phyloP scores from a whole-genome alignment of 1,139 yeast genomes.

The Sugiyamaella xylanicola region DNA sequence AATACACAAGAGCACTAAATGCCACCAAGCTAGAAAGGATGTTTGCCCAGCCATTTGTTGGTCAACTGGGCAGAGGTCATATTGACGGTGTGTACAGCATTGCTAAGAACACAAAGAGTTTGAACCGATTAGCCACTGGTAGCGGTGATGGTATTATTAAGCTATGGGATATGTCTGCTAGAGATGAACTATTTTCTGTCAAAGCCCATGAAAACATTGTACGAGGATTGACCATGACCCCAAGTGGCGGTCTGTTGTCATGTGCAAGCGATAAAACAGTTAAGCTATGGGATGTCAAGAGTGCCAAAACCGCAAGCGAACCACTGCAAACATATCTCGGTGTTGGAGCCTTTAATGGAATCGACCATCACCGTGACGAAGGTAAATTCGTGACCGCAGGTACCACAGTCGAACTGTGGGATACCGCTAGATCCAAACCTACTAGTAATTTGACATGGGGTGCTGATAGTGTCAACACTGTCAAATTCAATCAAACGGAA shows the following conservation, averaged over 20 bases:
- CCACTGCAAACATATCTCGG: slow-evolving; percentile 74
- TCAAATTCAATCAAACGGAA: slow-evolving; percentile 87
- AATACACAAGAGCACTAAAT: slow-evolving; percentile 89
- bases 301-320: slow-evolving; percentile 37
- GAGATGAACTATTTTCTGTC: slow-evolving; percentile 73
- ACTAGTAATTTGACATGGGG: slow-evolving; percentile 89
- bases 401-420: slow-evolving; percentile 87
- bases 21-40: slow-evolving; percentile 94
- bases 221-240: slow-evolving; percentile 81
- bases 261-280: slow-evolving; percentile 92
- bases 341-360: slow-evolving; percentile 77
- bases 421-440: slow-evolving; percentile 74
- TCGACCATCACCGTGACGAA: slow-evolving; percentile 83
- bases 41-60: slow-evolving; percentile 97
- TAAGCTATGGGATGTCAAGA: slow-evolving; percentile 68
- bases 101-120: slow-evolving; percentile 71
- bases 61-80: slow-evolving; percentile 94
- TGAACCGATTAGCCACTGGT: slow-evolving; percentile 83
- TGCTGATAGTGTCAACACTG: slow-evolving; percentile 82
- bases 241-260: slow-evolving; percentile 65
- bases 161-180: slow-evolving; percentile 82
- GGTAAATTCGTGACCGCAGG: slow-evolving; percentile 90
- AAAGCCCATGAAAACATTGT: slow-evolving; percentile 92
- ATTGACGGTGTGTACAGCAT: slow-evolving; percentile 92
- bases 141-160: slow-evolving; percentile 95